Conservation (phyloP, 1,284 basidiomycete genomes). For the Marasmius tenuissimus region DNA sequence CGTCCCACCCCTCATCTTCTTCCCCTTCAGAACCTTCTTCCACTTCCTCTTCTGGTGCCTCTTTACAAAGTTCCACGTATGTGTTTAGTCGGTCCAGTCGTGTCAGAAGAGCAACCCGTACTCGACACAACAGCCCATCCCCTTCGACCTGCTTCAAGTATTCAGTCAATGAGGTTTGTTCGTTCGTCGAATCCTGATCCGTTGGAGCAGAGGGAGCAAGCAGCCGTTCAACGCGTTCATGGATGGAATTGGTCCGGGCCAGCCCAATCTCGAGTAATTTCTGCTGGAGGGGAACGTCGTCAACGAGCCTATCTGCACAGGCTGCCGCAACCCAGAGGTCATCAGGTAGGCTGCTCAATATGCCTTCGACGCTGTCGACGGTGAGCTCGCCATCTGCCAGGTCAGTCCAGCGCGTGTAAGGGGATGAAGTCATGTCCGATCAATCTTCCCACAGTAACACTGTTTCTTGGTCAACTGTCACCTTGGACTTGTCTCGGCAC, state of each 20-base stretch:
- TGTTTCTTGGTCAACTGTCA: not conserved
- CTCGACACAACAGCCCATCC: constrained; percentile 62
- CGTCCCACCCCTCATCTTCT: constrained; percentile 64
- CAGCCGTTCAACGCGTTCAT: constrained; percentile 45
- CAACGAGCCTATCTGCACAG: constrained; percentile 65
- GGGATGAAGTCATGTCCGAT: constrained; percentile 26
- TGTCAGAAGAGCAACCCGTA: constrained; percentile 61
- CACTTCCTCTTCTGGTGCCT: constrained; percentile 27
- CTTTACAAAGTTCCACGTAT: constrained; percentile 58
- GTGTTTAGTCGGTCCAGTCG: constrained; percentile 69
- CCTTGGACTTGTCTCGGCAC: not conserved
- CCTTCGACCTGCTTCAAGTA: constrained; percentile 52
- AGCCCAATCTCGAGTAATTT: constrained; percentile 63
- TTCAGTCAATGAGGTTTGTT: constrained; percentile 33
- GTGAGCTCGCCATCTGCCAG: constrained; percentile 58
- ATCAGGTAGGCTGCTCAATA: constrained; percentile 55
- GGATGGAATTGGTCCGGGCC: constrained; percentile 49
- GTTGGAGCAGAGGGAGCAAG: constrained; percentile 8
- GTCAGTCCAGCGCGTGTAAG: constrained; percentile 54
- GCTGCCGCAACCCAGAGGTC: constrained; percentile 77
- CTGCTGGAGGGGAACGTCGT: constrained; percentile 55
- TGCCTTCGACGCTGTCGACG: constrained; percentile 41
- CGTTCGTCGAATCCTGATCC: constrained; percentile 25
- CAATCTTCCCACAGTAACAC: not conserved
- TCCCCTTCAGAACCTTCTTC: constrained; percentile 25